Evolutionary conservation across 2,329 filamentous ascomycete species (phyloP), one percentile per base, ranked within the genome.

Genomic region (Aspergillus latus): DNA sequence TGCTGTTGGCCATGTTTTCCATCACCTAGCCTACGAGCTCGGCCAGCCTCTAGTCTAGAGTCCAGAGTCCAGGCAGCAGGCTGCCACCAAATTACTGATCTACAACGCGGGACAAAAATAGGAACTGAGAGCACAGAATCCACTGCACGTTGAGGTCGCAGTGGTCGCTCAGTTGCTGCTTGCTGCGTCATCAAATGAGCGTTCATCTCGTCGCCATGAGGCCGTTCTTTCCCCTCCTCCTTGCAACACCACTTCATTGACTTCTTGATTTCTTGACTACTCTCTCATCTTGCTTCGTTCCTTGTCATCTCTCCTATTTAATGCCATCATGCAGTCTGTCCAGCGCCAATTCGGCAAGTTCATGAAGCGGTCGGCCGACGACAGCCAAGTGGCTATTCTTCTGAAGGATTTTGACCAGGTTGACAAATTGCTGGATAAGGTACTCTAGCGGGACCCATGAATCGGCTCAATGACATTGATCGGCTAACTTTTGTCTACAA

Each of bases 401-500:
- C 77, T 95, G 55, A 87, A 84, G 64, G 90, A 94, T 67, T 94
- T 92, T 69, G 88, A 91, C 64, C 87, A 92, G 72, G 88, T 87
- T 28, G 88, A 94, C 71, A 84, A 83, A 63, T 82, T 92, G 69
- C 80, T 94, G 61, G 81, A 83, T 62, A 86, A 85, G 80, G 89
- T 91, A 77, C 56, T 76, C 51, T 49, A 21, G 21, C 21, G 53
- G 66, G 43, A 56, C 49, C 44, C 49, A 54, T 45, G 43, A 39
- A 29, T 49, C 36, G 37, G 26, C 42, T 26, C 29, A 30, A 36
- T 52, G 34, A 15, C 16, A 26, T 30, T 13, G 13, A 36, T 29
- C 21, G 21, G 46, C 30, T 51, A 42, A 53, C 39, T 43, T 29
- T 58, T 39, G 45, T 13, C 26, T 29, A 32, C 26, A 49, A 44